These are phyloP conservation scores for Viola odorata DNA, from an alignment of 345 rosid species.

Conservation along the genomic window DNA sequence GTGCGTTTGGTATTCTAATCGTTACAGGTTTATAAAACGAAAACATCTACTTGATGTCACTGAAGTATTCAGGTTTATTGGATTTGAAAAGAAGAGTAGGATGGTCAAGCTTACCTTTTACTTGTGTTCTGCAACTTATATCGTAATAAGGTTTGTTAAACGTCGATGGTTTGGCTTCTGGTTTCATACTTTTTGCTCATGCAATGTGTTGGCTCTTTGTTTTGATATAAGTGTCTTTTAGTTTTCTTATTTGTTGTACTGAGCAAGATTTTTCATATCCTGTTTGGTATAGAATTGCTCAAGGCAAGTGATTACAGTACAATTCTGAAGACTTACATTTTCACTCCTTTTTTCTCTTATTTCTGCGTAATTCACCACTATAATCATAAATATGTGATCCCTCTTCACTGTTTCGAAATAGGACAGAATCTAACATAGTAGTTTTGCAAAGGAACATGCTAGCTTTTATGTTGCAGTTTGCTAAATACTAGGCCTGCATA, in stretches of 20 bases:
- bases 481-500: no score
- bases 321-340: constrained; percentile 41
- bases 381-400: constrained; percentile 7
- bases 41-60: constrained; percentile 83
- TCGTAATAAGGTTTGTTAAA: constrained; percentile 60
- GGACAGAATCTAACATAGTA: constrained; percentile 6
- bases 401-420: constrained; percentile 9
- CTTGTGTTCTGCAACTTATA: constrained; percentile 50
- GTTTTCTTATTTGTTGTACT: constrained; percentile 8
- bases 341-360: constrained; percentile 31
- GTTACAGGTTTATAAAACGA: constrained; percentile 47
- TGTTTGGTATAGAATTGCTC: constrained; percentile 43
- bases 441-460: background rate
- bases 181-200: background rate
- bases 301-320: constrained; percentile 25
- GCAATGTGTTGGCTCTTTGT: background rate
- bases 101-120: constrained; percentile 65
- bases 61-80: constrained; percentile 74
- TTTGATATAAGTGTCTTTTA: background rate
- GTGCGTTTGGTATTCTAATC: no score
- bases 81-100: constrained; percentile 56
- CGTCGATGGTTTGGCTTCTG: background rate
- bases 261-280: constrained; percentile 20
- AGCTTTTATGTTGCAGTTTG: no score
- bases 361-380: constrained; percentile 28